Evolutionary conservation across 78 protist species (phyloP).

Genomic region (Anaeramoeba ignava): DNA sequence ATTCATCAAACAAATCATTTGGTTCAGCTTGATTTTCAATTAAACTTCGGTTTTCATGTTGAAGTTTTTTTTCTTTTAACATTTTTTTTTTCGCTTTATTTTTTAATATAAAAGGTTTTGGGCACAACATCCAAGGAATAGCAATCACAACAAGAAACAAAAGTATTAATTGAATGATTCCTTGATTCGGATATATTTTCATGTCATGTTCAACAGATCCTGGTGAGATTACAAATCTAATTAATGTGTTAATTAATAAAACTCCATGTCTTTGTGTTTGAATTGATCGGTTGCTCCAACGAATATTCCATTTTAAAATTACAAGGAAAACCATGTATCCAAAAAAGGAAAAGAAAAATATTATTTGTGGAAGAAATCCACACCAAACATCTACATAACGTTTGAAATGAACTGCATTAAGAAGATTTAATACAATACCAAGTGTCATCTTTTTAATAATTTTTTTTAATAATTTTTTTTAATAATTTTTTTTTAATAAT

Average conservation of each 20-base stretch:
- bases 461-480: no score
- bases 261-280: not conserved
- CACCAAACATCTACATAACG: slow-evolving; percentile 10
- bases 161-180: slow-evolving; percentile 38
- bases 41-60: no score
- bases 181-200: not conserved
- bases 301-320: slow-evolving; percentile 60
- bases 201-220: slow-evolving; percentile 7
- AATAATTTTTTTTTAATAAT: no score
- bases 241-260: slow-evolving; percentile 41
- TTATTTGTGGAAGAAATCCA: slow-evolving; percentile 81
- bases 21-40: no score
- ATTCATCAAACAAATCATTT: no score
- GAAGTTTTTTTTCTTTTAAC: no score
- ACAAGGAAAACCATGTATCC: slow-evolving; percentile 80
- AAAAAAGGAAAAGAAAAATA: slow-evolving; percentile 83
- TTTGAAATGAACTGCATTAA: slow-evolving; percentile 66
- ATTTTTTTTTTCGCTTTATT: slow-evolving; percentile 7
- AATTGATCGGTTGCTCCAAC: slow-evolving; percentile 5
- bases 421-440: slow-evolving; percentile 63
- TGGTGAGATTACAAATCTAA: slow-evolving; percentile 63
- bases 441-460: slow-evolving; percentile 75
- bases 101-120: slow-evolving; percentile 58
- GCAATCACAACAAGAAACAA: slow-evolving; percentile 53
- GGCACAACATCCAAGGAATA: slow-evolving; percentile 70